phyloP scores from a whole-genome alignment of 805 yeast species.

The Zygosaccharomyces siamensis region DNA sequence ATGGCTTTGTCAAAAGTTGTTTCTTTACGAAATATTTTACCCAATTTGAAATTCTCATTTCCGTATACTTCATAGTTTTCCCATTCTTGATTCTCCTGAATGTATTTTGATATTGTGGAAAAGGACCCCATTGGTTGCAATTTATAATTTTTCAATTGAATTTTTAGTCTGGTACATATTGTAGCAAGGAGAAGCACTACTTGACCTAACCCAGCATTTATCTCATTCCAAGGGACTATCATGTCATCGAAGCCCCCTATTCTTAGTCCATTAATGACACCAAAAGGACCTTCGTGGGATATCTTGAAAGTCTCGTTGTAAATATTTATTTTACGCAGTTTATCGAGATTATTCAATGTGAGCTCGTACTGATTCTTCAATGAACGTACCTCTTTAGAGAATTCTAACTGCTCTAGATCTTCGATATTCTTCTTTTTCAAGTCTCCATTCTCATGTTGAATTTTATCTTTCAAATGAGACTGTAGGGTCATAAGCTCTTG shows the following conservation, averaged over 20 bases:
- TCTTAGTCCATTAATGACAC: conserved; percentile 79
- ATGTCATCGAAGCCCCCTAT: conserved; percentile 61
- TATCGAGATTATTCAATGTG: conserved; percentile 62
- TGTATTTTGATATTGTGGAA: conserved; percentile 58
- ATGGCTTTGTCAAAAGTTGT: conserved; percentile 75
- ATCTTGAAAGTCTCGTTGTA: conserved; percentile 80
- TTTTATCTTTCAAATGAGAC: conserved; percentile 43
- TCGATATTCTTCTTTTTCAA: conserved; percentile 48
- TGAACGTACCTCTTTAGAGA: conserved; percentile 54
- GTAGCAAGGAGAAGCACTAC: conserved; percentile 65
- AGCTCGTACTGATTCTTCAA: conserved; percentile 58
- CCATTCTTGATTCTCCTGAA: conserved; percentile 35
- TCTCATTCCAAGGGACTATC: conserved; percentile 82
- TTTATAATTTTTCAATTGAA: conserved; percentile 55
- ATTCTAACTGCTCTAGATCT: conserved; percentile 48
- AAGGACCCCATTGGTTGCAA: conserved; percentile 80
- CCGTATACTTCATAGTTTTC: conserved; percentile 53
- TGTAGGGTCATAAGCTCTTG: conserved; percentile 42
- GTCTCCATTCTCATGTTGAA: conserved; percentile 44
- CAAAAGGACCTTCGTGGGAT: conserved; percentile 78
- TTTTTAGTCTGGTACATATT: conserved; percentile 49
- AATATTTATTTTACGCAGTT: conserved; percentile 70
- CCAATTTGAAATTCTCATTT: conserved; percentile 72
- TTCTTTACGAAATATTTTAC: conserved; percentile 56
- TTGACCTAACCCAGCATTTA: conserved; percentile 89